These are phyloP conservation scores for Lactifluus hygrophoroides DNA, from an alignment of 768 basidiomycete species.

Conservation along the genomic window DNA sequence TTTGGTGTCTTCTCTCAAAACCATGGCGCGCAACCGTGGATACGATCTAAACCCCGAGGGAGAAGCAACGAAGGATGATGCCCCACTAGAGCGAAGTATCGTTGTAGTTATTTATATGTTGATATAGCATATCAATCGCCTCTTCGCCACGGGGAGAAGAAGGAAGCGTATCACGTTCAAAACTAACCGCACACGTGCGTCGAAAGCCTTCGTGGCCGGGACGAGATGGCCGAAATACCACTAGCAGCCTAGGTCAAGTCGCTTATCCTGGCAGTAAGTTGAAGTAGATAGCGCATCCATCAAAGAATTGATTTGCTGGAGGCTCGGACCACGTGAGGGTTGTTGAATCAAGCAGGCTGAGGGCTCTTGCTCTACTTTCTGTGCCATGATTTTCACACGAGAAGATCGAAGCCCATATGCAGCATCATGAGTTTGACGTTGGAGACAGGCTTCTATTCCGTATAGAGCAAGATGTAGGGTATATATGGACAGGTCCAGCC, in stretches of 20 bases:
- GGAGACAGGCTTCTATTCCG: not conserved
- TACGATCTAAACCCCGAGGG: not conserved
- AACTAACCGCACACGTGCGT: constrained; percentile 6
- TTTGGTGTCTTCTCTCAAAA: not conserved
- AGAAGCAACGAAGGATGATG: not conserved
- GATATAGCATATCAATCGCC: not conserved
- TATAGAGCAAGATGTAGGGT: not conserved
- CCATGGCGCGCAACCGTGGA: not conserved
- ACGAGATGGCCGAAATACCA: not conserved
- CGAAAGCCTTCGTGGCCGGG: not conserved
- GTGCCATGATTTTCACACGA: not conserved
- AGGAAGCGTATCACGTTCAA: not conserved
- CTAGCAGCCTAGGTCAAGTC: not conserved
- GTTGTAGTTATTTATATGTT: constrained; percentile 4
- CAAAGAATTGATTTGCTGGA: not conserved
- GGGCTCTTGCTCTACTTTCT: not conserved
- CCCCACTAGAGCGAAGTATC: not conserved
- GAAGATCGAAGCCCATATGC: not conserved
- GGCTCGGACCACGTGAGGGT: not conserved
- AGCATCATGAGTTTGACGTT: not conserved
- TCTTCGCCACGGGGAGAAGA: not conserved
- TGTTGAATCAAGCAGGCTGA: not conserved
- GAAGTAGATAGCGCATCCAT: too few relatives aligned
- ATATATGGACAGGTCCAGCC: too few relatives aligned
- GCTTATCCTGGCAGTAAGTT: not conserved